Percentiles rank a stretch among this genome's conserved stretches.
These are phyloP conservation scores for Pseudogymnoascus sp. DNA, from an alignment of 2,329 filamentous ascomycete genomes.

Conservation along the genomic window DNA sequence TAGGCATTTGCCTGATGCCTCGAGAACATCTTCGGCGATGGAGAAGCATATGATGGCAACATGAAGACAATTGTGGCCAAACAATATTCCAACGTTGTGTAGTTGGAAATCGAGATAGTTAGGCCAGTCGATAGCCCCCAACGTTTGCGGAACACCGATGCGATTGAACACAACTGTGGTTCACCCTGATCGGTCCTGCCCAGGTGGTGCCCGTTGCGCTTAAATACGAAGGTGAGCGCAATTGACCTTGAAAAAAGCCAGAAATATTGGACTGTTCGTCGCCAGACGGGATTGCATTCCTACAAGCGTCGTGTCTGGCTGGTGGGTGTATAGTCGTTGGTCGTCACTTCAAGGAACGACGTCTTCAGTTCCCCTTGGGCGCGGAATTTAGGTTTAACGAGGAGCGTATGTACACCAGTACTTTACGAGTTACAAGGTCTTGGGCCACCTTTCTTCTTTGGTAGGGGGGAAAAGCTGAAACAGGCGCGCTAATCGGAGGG, in stretches of 20 bases:
- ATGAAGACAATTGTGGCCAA: constrained; percentile 32
- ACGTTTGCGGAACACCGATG: constrained; percentile 6
- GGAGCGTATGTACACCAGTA: constrained; percentile 6
- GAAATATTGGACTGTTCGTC: background rate
- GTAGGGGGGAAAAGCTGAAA: constrained; percentile 6
- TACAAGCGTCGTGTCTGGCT: constrained; percentile 2
- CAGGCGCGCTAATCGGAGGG: background rate
- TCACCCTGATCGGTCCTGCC: constrained; percentile 8
- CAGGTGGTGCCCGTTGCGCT: background rate
- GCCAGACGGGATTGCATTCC: constrained; percentile 6
- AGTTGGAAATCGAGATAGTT: background rate
- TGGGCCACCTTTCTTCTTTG: constrained; percentile 5
- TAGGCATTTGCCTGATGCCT: constrained; percentile 68
- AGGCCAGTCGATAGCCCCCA: background rate
- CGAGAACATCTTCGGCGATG: constrained; percentile 62
- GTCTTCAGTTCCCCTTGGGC: constrained; percentile 6
- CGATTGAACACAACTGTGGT: constrained; percentile 1
- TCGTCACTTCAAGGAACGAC: constrained; percentile 1
- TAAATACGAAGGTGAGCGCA: background rate
- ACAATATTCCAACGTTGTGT: background rate
- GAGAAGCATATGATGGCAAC: constrained; percentile 51
- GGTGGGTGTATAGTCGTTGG: background rate
- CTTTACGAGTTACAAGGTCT: background rate
- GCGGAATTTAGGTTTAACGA: constrained; percentile 7
- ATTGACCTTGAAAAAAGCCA: constrained; percentile 7